These are phyloP conservation scores for Fusarium scirpi DNA, from an alignment of 2,329 filamentous ascomycete species.

Conservation along the genomic window DNA sequence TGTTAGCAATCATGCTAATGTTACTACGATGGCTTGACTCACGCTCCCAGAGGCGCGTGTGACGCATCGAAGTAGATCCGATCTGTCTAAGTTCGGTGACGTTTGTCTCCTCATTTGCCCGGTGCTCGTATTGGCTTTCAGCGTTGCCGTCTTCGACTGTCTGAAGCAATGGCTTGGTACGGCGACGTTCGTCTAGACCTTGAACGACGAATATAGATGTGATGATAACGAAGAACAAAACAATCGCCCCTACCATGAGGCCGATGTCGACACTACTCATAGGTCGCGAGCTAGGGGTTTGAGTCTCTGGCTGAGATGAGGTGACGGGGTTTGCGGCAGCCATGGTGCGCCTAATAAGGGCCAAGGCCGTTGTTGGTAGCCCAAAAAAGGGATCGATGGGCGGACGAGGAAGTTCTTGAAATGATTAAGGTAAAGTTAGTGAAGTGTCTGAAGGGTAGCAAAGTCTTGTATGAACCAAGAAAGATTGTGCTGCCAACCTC, in stretches of 20 bases:
- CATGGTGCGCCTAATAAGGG: background rate
- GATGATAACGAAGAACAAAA: slow-evolving; percentile 42
- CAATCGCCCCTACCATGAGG: slow-evolving; percentile 43
- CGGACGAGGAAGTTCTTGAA: background rate
- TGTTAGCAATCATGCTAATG: background rate
- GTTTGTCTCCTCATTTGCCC: background rate
- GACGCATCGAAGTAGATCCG: background rate
- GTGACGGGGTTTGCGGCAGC: slow-evolving; percentile 1
- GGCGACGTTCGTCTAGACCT: slow-evolving; percentile 26
- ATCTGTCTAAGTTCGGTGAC: background rate
- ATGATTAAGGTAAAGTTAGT: background rate
- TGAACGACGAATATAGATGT: slow-evolving; percentile 43
- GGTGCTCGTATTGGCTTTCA: background rate
- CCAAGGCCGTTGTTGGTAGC: background rate
- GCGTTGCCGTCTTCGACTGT: slow-evolving; percentile 28
- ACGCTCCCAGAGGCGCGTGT: slow-evolving; percentile 3
- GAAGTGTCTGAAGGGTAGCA: background rate
- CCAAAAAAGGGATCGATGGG: background rate
- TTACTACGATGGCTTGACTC: background rate
- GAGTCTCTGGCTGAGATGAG: slow-evolving; percentile 1
- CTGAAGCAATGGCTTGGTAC: slow-evolving; percentile 3
- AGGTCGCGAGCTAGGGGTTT: background rate
- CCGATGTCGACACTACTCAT: slow-evolving; percentile 48
- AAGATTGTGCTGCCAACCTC: background rate
- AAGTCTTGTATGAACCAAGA: background rate